Base-by-base conservation (phyloP, 2,329 filamentous ascomycete genomes). In the Trichoderma sp. region DNA sequence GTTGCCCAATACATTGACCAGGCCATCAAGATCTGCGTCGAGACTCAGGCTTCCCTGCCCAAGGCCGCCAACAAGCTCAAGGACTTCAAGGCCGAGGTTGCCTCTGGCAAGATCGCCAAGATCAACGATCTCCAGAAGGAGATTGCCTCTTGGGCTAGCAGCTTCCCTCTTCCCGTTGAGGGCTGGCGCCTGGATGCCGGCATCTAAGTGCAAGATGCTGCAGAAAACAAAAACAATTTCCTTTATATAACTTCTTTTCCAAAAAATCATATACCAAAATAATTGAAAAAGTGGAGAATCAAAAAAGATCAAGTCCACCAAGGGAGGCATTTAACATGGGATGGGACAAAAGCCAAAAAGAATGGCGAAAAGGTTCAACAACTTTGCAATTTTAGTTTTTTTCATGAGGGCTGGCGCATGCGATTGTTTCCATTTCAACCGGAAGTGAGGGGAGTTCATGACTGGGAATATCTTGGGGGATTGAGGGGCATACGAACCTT, bases 41-140 rank as follows among this genome's bases (percentile, higher is more conserved):
- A 95, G 80, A 87, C 97, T 78, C 96, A 98, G 87, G 87, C 81
- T 73, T 86, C 88, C 75, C 89, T 98, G 28, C 95, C 96, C 82
- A 98, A 98, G 90, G 93, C 96, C 84, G 94, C 93, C 80, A 99
- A 98, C 91, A 98, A 97, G 91, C 93, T 97, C 83, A 98, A 98
- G 91, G 96, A 99, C 88, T 98, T 99, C 92, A 97, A 95, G 89
- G 91, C 90, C 81, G 95, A 94, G 89, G 93, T 97, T 74, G 89
- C 92, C 72, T 85, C 87, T 76, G 95, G 94, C 75, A 89, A 92
- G 80, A 87, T 97, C 63, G 84, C 89, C 73, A 93, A 95, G 86
- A 95, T 99, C 84, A 91, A 92, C 82, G 89, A 88, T 77, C 88
- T 97, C 81, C 93, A 91, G 86, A 92, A 94, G 86, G 95, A 98